Evolutionary conservation across 176 grass and related monocot genomes (phyloP).

Genomic region (Bothriochloa decipiens): DNA sequence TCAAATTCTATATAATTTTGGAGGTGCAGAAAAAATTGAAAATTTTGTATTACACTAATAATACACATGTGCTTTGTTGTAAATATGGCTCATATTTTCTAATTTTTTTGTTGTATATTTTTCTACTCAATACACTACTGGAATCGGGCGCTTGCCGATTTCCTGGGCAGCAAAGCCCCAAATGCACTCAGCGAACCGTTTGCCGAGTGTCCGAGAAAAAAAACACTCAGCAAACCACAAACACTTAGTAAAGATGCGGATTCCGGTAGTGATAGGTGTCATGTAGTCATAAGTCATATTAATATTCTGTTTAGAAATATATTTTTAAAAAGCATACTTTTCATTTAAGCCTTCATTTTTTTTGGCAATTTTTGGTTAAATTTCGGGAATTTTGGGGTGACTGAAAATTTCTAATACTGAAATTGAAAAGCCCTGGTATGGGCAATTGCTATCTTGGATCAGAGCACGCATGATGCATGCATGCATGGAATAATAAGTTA

Average conservation of each 20-base stretch:
- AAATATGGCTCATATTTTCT: background rate
- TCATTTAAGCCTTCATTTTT: too few relatives aligned
- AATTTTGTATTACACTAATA: background rate
- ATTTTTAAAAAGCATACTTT: background rate
- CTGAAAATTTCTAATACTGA: background rate
- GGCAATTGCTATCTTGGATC: background rate
- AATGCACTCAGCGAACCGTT: too few relatives aligned
- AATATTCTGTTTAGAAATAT: background rate
- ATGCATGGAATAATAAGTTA: conserved; percentile 39
- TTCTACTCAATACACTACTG: background rate
- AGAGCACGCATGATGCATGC: conserved; percentile 7
- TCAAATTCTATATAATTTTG: background rate
- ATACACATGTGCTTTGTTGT: background rate
- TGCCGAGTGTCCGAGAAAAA: too few relatives aligned
- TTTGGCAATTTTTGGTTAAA: background rate
- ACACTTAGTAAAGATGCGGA: too few relatives aligned
- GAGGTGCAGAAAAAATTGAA: background rate
- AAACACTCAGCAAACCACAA: too few relatives aligned
- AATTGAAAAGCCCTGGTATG: background rate
- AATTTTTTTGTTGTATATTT: background rate
- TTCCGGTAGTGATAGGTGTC: too few relatives aligned
- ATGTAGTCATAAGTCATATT: background rate
- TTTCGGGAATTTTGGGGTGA: background rate
- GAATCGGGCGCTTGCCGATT: too few relatives aligned
- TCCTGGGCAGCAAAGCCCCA: too few relatives aligned